Evolutionary conservation across 805 yeast genomes (phyloP).

Genomic region (Yamadazyma insecticola): DNA sequence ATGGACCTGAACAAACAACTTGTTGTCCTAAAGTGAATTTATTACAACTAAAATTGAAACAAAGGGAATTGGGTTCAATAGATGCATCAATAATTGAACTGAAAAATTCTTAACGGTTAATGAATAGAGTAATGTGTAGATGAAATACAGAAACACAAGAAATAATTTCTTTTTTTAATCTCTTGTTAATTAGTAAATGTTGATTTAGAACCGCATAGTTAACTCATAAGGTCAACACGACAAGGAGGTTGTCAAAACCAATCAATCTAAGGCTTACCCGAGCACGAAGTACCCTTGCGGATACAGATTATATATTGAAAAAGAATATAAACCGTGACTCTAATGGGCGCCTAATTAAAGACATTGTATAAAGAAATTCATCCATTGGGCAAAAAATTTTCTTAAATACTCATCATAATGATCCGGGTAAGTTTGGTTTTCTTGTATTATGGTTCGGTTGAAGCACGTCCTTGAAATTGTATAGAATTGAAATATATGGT

Average conservation of each 20-base stretch:
- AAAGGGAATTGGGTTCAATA: conserved; percentile 49
- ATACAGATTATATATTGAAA: conserved; percentile 44
- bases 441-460: no score
- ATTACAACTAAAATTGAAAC: conserved; percentile 60
- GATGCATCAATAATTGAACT: conserved; percentile 53
- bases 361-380: conserved; percentile 35
- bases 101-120: no score
- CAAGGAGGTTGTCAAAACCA: conserved; percentile 47
- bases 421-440: no score
- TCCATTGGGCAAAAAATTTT: no score
- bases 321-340: conserved; percentile 60
- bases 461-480: no score
- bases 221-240: conserved; percentile 48
- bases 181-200: conserved; percentile 31
- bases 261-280: conserved; percentile 86
- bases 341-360: conserved; percentile 75
- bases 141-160: not conserved
- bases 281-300: conserved; percentile 67
- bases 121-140: conserved; percentile 5
- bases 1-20: conserved; percentile 57
- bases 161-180: conserved; percentile 1
- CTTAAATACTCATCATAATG: no score
- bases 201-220: conserved; percentile 74
- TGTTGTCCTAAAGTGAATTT: conserved; percentile 76
- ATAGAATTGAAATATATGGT: no score